Conservation (phyloP, 1,139 yeast genomes). For the Diutina ranongensis region DNA sequence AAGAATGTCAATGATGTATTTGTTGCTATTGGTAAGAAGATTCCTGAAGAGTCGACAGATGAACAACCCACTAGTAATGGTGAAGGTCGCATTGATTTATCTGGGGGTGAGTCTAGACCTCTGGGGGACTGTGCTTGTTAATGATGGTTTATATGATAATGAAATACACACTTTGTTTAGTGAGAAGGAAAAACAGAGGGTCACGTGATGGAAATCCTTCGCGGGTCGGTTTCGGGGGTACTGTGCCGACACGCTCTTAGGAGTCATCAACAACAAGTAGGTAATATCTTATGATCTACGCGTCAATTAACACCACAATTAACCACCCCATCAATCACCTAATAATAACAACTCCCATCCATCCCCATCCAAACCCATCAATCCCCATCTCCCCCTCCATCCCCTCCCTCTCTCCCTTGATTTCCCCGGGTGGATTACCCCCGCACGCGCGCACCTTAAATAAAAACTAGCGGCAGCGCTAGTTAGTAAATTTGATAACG, state of each 20-base stretch:
- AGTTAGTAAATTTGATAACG: not conserved
- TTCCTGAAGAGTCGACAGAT: constrained; percentile 35
- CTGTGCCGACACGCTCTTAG: no score
- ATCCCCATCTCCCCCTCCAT: not conserved
- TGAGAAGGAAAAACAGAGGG: no score
- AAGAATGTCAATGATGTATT: constrained; percentile 73
- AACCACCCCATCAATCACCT: no score
- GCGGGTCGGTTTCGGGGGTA: no score
- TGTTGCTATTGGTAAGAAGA: constrained; percentile 71
- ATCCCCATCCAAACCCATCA: no score
- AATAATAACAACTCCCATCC: no score
- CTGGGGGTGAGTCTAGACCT: constrained; percentile 1
- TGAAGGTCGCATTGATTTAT: constrained; percentile 6
- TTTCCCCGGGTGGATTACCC: not conserved
- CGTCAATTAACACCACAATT: no score
- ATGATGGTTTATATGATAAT: no score
- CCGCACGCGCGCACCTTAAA: not conserved
- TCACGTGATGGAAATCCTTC: no score
- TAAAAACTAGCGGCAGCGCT: not conserved
- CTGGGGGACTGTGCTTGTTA: constrained; percentile 6
- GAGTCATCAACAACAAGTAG: no score
- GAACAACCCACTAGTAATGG: not conserved
- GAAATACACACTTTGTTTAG: no score
- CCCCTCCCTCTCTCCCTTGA: not conserved
- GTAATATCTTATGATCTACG: no score